Conservation (phyloP, 148 eudicot genomes). For the Amaranthus cruentus region DNA sequence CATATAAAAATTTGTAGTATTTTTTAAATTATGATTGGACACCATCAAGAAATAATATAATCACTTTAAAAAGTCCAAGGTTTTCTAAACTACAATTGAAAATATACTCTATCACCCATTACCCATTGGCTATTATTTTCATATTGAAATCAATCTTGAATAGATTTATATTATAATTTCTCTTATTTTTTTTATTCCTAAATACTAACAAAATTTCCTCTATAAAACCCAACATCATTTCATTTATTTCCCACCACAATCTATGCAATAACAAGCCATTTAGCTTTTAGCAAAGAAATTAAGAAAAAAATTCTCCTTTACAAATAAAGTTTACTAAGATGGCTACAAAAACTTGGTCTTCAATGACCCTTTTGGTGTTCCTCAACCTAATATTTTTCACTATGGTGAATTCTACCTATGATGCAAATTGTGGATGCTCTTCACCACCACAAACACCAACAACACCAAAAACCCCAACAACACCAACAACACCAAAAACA, state of each 20-base stretch:
- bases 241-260: neutral
- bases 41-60: too few relatives aligned
- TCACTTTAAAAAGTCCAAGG: too few relatives aligned
- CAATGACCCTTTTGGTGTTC: slow-evolving; percentile 35
- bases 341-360: slow-evolving; percentile 37
- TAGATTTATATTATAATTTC: too few relatives aligned
- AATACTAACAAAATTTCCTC: neutral
- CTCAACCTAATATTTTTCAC: slow-evolving; percentile 58
- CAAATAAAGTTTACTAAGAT: slow-evolving; percentile 11
- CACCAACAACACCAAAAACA: slow-evolving; percentile 17
- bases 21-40: too few relatives aligned
- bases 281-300: too few relatives aligned
- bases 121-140: too few relatives aligned
- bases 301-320: too few relatives aligned
- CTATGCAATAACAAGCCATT: neutral
- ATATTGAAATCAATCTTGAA: too few relatives aligned
- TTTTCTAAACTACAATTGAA: too few relatives aligned
- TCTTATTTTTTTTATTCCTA: too few relatives aligned
- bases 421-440: slow-evolving; percentile 24
- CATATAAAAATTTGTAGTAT: too few relatives aligned
- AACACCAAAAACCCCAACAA: neutral
- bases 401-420: slow-evolving; percentile 40
- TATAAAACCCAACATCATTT: slow-evolving; percentile 4
- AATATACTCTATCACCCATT: too few relatives aligned
- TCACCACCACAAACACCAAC: slow-evolving; percentile 16